Base-by-base conservation (phyloP, 2,329 filamentous ascomycete species). In the Paracorniculantispora psalliotae region DNA sequence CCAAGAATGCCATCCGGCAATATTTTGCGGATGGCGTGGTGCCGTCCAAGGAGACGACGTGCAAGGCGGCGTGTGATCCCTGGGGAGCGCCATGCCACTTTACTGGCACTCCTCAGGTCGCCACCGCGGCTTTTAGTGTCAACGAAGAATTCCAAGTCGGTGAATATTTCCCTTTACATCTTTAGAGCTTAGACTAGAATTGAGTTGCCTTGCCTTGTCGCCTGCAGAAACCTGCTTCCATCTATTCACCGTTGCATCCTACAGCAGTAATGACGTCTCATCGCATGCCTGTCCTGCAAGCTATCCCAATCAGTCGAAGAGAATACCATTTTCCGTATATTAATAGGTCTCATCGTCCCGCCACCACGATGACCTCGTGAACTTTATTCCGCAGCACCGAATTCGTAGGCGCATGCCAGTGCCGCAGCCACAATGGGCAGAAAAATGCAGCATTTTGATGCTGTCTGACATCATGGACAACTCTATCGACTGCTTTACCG, bases 11-110 rank as follows among this genome's bases (percentile, higher is more conserved):
- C 2, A 61, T 71, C 6, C 62, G 62, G n/a, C 58, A 64, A 3
- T 72, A 72, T 33, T 63, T 72, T 4, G 70, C 70, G 19, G 64
- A 64, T 10, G 71, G 71, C 13, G 41, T 44, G 17, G 65, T 73
- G 2, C 71, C 71, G 4, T 2, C 58, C 2, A 64, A 64, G 7
- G 67, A 66, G 30, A 60, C 57, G 2, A 56, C 57, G 7, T 69
- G 67, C 44, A 46, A 66, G 59, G 57, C 65, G 9, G 64, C 64
- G 12, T 65, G 64, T 21, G 54, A 58, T 19, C 62, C 62, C 5
- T 66, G 64, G 64, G 53, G 55, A n/a, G 10, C 30, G n/a, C 17
- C 12, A 10, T 51, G 44, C 41, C 4, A 28, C 33, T 37, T 13
- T 15, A 37, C 33, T 4, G 33, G 33, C 10, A 51, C 30, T 37